A percentile compares a stretch with the other conserved stretches of the same genome.
Evolutionary conservation across 2,329 filamentous ascomycete species (phyloP).

Genomic region (Epichloe gansuensis): DNA sequence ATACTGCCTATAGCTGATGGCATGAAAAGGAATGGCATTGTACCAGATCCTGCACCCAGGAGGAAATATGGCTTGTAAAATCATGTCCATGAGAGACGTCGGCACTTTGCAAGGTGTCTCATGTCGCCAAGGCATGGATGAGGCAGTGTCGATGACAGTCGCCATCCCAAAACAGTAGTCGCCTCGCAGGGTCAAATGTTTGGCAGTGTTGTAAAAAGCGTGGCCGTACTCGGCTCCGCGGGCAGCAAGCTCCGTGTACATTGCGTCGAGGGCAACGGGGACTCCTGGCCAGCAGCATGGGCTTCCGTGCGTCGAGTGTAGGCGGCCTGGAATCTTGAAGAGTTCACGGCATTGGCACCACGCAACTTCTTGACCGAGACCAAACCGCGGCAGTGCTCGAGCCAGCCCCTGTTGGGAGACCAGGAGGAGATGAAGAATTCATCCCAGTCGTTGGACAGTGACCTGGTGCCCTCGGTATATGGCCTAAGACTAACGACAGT

Average conservation of each 20-base stretch:
- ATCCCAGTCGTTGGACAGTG: slow-evolving; percentile 34
- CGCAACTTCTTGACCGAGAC: slow-evolving; percentile 22
- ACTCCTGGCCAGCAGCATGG: neutral
- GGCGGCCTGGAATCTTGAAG: neutral
- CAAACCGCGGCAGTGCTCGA: slow-evolving; percentile 44
- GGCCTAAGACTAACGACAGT: slow-evolving; percentile 13
- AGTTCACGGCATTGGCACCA: slow-evolving; percentile 12
- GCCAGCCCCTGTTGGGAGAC: slow-evolving; percentile 39
- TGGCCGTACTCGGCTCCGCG: slow-evolving; percentile 16
- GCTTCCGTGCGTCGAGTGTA: neutral
- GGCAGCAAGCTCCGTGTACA: slow-evolving; percentile 16
- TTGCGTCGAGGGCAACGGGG: slow-evolving; percentile 8
- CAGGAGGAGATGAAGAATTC: slow-evolving; percentile 46
- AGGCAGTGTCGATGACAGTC: slow-evolving; percentile 27
- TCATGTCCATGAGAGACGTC: slow-evolving; percentile 32
- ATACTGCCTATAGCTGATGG: slow-evolving; percentile 21
- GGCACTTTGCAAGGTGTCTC: slow-evolving; percentile 33
- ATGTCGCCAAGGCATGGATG: slow-evolving; percentile 31
- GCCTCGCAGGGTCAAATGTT: slow-evolving; percentile 11
- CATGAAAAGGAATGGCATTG: slow-evolving; percentile 24
- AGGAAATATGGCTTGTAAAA: slow-evolving; percentile 29
- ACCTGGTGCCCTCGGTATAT: slow-evolving; percentile 17
- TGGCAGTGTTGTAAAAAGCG: slow-evolving; percentile 12
- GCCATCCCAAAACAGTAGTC: slow-evolving; percentile 13
- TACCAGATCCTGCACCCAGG: slow-evolving; percentile 20